Evolutionary conservation across 768 basidiomycete species (phyloP).

Genomic region (Leccinum disarticulatum): DNA sequence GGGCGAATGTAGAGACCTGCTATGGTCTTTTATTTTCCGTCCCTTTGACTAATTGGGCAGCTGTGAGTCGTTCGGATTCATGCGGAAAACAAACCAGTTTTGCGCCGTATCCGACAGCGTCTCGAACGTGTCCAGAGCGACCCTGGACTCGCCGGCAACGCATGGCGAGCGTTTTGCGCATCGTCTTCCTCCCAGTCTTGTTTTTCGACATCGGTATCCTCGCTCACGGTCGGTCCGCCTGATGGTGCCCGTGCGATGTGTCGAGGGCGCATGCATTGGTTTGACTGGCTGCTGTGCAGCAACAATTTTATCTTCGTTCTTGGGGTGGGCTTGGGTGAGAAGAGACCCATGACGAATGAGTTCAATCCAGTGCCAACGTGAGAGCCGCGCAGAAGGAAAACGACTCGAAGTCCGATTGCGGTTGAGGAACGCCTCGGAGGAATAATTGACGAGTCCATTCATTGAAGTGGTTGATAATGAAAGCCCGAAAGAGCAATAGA

Average conservation of each 20-base stretch:
- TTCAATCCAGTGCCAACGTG: constrained; percentile 61
- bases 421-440: constrained; percentile 85
- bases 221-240: constrained; percentile 47
- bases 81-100: constrained; percentile 87
- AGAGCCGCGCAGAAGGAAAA: constrained; percentile 79
- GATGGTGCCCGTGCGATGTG: constrained; percentile 73
- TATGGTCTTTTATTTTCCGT: constrained; percentile 87
- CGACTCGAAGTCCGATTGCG: constrained; percentile 80
- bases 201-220: constrained; percentile 30
- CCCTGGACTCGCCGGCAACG: constrained; percentile 50
- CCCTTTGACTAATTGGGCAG: constrained; percentile 93
- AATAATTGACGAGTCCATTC: constrained; percentile 86
- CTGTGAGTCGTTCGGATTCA: constrained; percentile 95
- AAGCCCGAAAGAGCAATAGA: constrained; percentile 81
- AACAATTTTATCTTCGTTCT: constrained; percentile 94
- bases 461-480: constrained; percentile 92
- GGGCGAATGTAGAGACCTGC: constrained; percentile 61
- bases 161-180: constrained; percentile 47
- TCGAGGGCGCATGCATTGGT: constrained; percentile 92
- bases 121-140: constrained; percentile 79
- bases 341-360: constrained; percentile 88
- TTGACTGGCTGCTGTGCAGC: constrained; percentile 91
- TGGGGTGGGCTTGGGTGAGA: constrained; percentile 91
- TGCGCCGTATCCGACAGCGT: constrained; percentile 82
- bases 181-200: constrained; percentile 53